phyloP scores from a whole-genome alignment of 306 rosid genomes.

The Cucurbita ficifolia region DNA sequence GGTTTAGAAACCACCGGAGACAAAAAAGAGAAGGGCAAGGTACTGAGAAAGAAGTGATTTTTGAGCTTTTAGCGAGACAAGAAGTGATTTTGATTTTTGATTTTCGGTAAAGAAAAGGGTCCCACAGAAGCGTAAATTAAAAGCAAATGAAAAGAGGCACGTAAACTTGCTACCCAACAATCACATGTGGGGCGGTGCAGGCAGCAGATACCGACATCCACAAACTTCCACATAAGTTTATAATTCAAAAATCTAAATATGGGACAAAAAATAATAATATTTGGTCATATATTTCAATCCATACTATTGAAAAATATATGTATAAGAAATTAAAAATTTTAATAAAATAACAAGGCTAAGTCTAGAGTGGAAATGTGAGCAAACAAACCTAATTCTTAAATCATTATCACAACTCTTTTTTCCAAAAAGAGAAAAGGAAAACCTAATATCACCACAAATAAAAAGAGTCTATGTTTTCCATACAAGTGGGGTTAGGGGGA shows the following conservation, averaged over 20 bases:
- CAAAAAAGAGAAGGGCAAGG: neutral
- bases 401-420: neutral
- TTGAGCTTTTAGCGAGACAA: no score
- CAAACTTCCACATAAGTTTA: neutral
- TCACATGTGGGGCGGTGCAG: conserved; percentile 26
- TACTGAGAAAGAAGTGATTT: neutral
- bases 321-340: no score
- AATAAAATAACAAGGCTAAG: no score
- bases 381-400: neutral
- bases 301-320: neutral
- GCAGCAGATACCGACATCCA: conserved; percentile 12
- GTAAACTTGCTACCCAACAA: neutral
- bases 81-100: neutral
- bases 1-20: neutral
- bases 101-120: neutral
- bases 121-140: neutral
- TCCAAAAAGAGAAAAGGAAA: neutral
- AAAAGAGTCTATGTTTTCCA: neutral
- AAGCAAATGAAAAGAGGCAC: conserved; percentile 8
- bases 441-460: neutral
- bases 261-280: neutral
- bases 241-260: neutral
- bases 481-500: neutral
- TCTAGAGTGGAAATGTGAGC: neutral
- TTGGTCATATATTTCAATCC: neutral